Evolutionary conservation across 2,329 filamentous ascomycete genomes (phyloP), one percentile per base, ranked within the genome.

Genomic region (Scytalidium lignicola): DNA sequence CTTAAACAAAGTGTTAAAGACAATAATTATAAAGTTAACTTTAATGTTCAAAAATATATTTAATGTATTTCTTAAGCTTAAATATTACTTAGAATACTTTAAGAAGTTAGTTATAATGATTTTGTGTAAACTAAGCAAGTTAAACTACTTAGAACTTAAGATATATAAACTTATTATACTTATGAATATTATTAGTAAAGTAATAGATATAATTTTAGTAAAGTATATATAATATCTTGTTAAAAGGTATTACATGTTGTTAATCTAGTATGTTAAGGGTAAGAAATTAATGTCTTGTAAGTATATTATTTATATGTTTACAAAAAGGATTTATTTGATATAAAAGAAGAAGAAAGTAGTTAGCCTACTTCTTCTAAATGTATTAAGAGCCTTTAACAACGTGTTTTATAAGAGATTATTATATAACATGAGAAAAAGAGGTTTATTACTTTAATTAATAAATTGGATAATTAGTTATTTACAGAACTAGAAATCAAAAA

Each of bases 331-430:
- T 28, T 53, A 62, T 29, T 41, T 48, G 46, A 51, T 51, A 43
- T 65, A 46, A 56, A 56, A 55, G 29, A 21, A 28, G 8, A 21
- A 28, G 15, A 29, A 58, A 28, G 57, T 66, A 3, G 60, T 53
- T n/a, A 63, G 57, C 20, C 51, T 68, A n/a, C 58, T 65, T 2
- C 44, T 60, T 3, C 57, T 67, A 1, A 57, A 68, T 52, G 51
- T 67, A 19, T 61, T 57, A 2, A 55, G 60, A 18, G 64, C 61
- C 13, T 68, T 65, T 47, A 51, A 62, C 41, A 59, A 59, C 42
- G 55, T 65, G 2, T 60, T 49, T 17, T 50, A 62, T 47, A 17
- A 7, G 47, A 54, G 56, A 21, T 53, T 64, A 17, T 52, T 63
- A 7, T 51, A 63, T 28, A 59, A 60, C 19, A 49, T 62, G 8